A percentile compares a stretch with the other conserved stretches of the same genome.
These are phyloP conservation scores for Suhomyces coccinellae DNA, from an alignment of 1,139 yeast species.

Conservation along the genomic window DNA sequence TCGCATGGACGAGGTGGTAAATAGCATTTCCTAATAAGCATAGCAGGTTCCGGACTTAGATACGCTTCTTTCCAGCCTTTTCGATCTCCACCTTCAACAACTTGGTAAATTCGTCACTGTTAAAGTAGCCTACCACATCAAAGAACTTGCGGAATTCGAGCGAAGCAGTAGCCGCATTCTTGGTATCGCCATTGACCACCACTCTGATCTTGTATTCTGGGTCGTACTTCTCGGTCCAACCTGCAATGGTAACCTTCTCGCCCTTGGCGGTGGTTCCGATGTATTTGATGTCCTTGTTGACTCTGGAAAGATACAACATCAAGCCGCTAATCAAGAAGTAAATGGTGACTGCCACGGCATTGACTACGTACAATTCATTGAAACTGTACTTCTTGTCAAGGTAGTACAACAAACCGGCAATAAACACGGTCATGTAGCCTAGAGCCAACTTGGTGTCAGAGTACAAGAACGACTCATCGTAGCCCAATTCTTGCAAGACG, in stretches of 20 bases:
- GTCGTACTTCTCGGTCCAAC: slow-evolving; percentile 43
- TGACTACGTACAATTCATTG: slow-evolving; percentile 35
- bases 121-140: slow-evolving; percentile 49
- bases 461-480: slow-evolving; percentile 55
- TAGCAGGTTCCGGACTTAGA: slow-evolving; percentile 1
- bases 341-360: slow-evolving; percentile 43
- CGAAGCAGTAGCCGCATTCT: slow-evolving; percentile 19
- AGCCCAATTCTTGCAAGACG: slow-evolving; percentile 58
- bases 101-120: slow-evolving; percentile 37
- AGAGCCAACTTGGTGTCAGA: slow-evolving; percentile 65
- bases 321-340: slow-evolving; percentile 55
- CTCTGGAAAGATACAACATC: slow-evolving; percentile 50
- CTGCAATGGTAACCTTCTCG: slow-evolving; percentile 37
- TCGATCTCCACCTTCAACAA: slow-evolving; percentile 32
- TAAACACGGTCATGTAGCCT: slow-evolving; percentile 65
- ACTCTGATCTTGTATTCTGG: slow-evolving; percentile 44
- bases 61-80: slow-evolving; percentile 12
- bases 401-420: slow-evolving; percentile 66
- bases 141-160: slow-evolving; percentile 47
- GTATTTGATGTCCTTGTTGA: slow-evolving; percentile 59
- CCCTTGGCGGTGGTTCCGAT: slow-evolving; percentile 48
- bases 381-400: slow-evolving; percentile 63
- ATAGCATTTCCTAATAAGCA: background rate
- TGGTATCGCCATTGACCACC: slow-evolving; percentile 27
- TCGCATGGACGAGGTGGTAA: slow-evolving; percentile 46